Evolutionary conservation across 2,329 filamentous ascomycete species (phyloP), one percentile per base, ranked within the genome.

Genomic region (Didymella pomorum): DNA sequence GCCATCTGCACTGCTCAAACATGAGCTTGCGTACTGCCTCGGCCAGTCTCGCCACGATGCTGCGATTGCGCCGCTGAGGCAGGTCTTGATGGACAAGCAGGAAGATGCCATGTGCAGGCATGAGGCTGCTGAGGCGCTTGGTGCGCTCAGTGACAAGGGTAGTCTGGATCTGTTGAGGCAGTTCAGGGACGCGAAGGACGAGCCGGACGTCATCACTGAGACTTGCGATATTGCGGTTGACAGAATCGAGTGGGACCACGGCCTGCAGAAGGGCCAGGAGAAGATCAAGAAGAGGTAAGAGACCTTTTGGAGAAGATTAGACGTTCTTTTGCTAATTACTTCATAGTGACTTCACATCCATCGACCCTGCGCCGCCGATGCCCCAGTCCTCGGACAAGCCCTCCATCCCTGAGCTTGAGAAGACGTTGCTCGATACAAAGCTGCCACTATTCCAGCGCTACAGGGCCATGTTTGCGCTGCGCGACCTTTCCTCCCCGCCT

Each of bases 211-310:
- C 37, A 88, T 99, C n/a, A 86, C 86, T 41, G 93, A 99, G 83
- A 99, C 95, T 0, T 99, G 95, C 76, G 95, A 99, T 75, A 95
- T 99, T 74, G 94, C 96, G 6, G 90, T 98, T 56, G 93, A 93
- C 71, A 87, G 95, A 66, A 96, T 99, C 72, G 85, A 93, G 76
- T 99, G 95, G 94, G 92, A 95, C 78, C 90, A 91, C 52, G 71
- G 74, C 70, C 52, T 72, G 42, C 66, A 86, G 73, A 88, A 89
- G 74, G 68, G 70, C 28, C 61, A 86, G 70, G 88, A 98, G 80
- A 91, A 90, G 75, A 75, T 97, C 77, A 90, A 88, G 75, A 84
- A 89, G 72, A 96, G 92, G 93, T 94, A 81, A 64, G 82, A 29
- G 44, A 20, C 23, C 14, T 23, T 6, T 16, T 8, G 4, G 12